Conservation (phyloP, 768 basidiomycete genomes). For the Amanita inopinata region DNA sequence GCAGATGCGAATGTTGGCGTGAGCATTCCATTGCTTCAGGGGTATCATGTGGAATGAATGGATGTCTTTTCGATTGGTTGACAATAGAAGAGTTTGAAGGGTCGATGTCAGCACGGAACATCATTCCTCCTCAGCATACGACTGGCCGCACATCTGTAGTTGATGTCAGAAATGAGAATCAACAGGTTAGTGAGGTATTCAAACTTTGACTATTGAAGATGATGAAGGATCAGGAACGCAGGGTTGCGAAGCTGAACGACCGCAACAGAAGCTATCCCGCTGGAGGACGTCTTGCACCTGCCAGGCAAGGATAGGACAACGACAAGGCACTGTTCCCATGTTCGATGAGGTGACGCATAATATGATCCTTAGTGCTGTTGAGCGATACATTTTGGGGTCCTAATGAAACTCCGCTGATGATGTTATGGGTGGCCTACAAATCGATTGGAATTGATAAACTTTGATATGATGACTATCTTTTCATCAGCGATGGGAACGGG, state of each 20-base stretch:
- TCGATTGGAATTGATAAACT: neutral
- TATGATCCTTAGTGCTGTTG: conserved; percentile 30
- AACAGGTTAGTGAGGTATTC: conserved; percentile 7
- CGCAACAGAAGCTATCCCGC: too few species aligned
- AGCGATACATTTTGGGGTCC: conserved; percentile 24
- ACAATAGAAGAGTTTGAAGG: too few species aligned
- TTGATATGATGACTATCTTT: neutral
- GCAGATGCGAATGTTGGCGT: neutral
- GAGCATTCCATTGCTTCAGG: too few species aligned
- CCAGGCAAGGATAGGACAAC: conserved; percentile 4
- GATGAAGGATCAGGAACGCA: too few species aligned
- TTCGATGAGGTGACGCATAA: conserved; percentile 28
- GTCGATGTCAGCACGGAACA: too few species aligned
- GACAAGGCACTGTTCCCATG: conserved; percentile 12
- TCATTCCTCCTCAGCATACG: too few species aligned
- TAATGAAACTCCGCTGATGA: neutral
- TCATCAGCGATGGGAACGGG: conserved; percentile 7
- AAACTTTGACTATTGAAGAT: too few species aligned
- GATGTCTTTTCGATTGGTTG: too few species aligned
- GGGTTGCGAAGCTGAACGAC: neutral
- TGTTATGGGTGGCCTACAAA: neutral
- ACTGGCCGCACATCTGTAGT: too few species aligned
- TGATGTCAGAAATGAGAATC: neutral
- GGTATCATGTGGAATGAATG: too few species aligned
- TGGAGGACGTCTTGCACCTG: neutral